phyloP scores from a whole-genome alignment of 148 eudicot species.

The Arctostaphylos glauca region DNA sequence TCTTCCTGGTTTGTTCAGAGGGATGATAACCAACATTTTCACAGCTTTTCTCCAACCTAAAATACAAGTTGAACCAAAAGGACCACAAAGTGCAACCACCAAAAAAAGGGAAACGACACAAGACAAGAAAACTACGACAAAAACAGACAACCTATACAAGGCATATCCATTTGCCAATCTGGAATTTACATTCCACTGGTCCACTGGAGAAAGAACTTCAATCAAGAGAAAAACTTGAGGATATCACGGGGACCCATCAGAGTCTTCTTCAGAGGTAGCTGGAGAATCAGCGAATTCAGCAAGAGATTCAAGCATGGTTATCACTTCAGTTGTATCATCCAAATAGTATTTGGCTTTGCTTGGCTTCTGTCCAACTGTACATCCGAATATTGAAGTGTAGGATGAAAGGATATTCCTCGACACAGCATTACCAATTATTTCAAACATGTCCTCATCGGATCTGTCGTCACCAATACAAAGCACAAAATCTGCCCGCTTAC shows the following conservation, averaged over 20 bases:
- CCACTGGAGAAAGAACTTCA: background rate
- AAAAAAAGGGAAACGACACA: background rate
- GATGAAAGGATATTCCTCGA: conserved; percentile 29
- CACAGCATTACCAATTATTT: conserved; percentile 31
- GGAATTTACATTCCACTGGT: background rate
- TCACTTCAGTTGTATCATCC: conserved; percentile 38
- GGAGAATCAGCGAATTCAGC: conserved; percentile 40
- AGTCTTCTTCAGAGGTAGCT: conserved; percentile 32
- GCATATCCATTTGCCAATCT: conserved; percentile 7
- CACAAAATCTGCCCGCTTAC: conserved; percentile 10
- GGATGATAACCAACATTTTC: background rate
- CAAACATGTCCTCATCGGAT: conserved; percentile 50
- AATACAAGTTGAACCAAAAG: background rate
- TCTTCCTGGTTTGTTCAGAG: background rate
- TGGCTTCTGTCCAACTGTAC: conserved; percentile 42
- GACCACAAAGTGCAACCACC: conserved; percentile 4
- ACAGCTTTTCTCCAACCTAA: background rate
- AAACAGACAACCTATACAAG: conserved; percentile 11
- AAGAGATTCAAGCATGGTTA: conserved; percentile 35
- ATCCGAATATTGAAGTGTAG: conserved; percentile 31
- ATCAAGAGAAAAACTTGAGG: conserved; percentile 12
- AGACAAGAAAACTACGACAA: background rate
- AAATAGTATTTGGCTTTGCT: conserved; percentile 46
- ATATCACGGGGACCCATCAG: conserved; percentile 23
- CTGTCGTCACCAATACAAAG: conserved; percentile 32